Conservation (phyloP, 179 eudicot genomes). For the Camellia oleifera region DNA sequence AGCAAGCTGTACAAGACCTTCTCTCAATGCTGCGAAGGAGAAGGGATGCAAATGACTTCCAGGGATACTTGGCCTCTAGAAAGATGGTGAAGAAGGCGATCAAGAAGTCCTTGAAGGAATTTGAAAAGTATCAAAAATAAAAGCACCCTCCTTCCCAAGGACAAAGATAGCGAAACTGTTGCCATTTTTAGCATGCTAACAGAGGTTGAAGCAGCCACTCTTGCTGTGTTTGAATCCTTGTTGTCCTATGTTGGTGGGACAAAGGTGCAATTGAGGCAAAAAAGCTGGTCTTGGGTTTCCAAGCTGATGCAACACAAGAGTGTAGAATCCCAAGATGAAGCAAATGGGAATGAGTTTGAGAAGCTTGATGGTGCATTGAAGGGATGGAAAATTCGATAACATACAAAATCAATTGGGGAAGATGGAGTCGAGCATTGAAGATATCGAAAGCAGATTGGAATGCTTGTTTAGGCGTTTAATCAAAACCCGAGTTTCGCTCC, state of each 20-base stretch:
- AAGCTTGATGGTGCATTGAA: conserved; percentile 10
- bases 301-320: conserved; percentile 13
- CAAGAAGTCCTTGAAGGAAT: conserved; percentile 20
- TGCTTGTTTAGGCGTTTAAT: conserved; percentile 17
- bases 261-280: conserved; percentile 19
- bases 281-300: conserved; percentile 25
- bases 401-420: conserved; percentile 1
- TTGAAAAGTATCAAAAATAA: conserved; percentile 12
- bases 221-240: conserved; percentile 12
- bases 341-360: conserved; percentile 1
- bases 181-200: conserved; percentile 15
- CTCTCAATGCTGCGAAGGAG: conserved; percentile 24
- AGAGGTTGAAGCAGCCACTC: conserved; percentile 27
- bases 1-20: conserved; percentile 25
- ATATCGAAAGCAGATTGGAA: conserved; percentile 10
- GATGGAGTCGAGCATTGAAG: conserved; percentile 8
- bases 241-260: conserved; percentile 21
- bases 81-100: conserved; percentile 25
- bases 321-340: not conserved
- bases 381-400: not conserved
- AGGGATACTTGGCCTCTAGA: conserved; percentile 18
- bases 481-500: conserved; percentile 19
- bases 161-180: not conserved
- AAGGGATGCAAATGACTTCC: conserved; percentile 22
- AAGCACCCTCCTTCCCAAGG: too few relatives aligned